phyloP scores from a whole-genome alignment of 139 green algal genomes.

The Raphidocelis subcapitata region DNA sequence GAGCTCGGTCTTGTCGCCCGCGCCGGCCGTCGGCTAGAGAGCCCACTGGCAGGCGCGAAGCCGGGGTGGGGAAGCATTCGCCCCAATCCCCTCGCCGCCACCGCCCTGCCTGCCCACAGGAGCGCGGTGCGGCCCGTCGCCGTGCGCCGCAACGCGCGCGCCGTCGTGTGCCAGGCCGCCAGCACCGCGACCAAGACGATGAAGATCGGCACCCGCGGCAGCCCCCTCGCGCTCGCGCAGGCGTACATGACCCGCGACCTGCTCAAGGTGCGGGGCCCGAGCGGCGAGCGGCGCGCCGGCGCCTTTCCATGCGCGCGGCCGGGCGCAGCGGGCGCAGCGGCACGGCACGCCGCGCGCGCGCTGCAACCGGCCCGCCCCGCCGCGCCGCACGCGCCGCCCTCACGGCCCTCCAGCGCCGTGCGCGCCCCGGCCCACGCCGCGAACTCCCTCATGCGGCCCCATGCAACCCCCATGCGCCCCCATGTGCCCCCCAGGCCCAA shows the following conservation, averaged over 20 bases:
- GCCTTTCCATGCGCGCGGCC: not conserved
- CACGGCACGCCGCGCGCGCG: not conserved
- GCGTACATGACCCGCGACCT: slow-evolving; percentile 96
- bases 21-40: no score
- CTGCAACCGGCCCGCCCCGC: not conserved
- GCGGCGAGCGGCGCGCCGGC: not conserved
- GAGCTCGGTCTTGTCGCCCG: no score
- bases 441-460: not conserved
- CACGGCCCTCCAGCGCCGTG: no score
- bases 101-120: no score
- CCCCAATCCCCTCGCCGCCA: no score
- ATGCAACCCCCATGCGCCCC: not conserved
- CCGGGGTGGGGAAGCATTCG: no score
- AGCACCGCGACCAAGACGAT: slow-evolving; percentile 59
- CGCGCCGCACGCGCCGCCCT: not conserved
- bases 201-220: slow-evolving; percentile 83
- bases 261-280: slow-evolving; percentile 73
- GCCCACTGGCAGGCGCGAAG: no score
- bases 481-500: slow-evolving; percentile 52
- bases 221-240: slow-evolving; percentile 95
- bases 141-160: no score
- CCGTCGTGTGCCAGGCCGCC: not conserved
- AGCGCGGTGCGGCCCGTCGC: no score
- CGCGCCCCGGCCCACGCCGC: no score
- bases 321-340: not conserved